Evolutionary conservation across 2,329 filamentous ascomycete genomes (phyloP).

Genomic region (Talaromyces sp.): DNA sequence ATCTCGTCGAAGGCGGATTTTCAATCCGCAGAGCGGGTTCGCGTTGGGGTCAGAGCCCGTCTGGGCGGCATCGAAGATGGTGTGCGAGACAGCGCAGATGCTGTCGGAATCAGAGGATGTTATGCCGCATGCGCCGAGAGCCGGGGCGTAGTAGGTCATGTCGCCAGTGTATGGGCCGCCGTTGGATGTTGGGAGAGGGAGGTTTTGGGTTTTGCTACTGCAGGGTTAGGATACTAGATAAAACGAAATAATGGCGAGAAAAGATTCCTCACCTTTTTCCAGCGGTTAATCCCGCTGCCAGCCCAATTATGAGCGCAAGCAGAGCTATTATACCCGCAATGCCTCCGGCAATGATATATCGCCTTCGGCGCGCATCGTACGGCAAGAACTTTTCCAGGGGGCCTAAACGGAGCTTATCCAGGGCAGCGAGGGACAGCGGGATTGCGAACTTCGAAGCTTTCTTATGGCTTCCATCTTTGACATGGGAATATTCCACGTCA

Average conservation of each 20-base stretch:
- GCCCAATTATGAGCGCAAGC: conserved; percentile 28
- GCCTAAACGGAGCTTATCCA: conserved; percentile 8
- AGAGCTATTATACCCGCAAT: conserved; percentile 16
- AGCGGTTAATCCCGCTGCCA: conserved; percentile 27
- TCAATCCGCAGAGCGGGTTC: conserved; percentile 63
- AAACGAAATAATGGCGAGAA: neutral
- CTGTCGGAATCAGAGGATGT: conserved; percentile 50
- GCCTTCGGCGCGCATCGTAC: conserved; percentile 11
- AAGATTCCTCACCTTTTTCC: conserved; percentile 11
- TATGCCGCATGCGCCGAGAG: conserved; percentile 65
- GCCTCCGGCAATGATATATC: conserved; percentile 9
- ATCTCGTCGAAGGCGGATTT: conserved; percentile 57
- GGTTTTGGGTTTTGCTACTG: conserved; percentile 24
- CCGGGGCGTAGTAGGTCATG: conserved; percentile 64
- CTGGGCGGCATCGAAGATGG: conserved; percentile 58
- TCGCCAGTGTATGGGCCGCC: conserved; percentile 56
- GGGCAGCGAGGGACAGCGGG: neutral
- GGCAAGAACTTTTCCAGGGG: conserved; percentile 10
- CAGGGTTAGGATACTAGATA: neutral
- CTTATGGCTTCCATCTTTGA: neutral
- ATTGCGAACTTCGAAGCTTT: neutral
- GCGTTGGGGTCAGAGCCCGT: conserved; percentile 54
- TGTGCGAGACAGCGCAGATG: conserved; percentile 62
- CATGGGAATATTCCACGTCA: neutral
- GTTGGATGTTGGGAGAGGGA: conserved; percentile 48